Base-by-base conservation (phyloP, 371 early-diverging fungal genomes). In the Apophysomyces ossiformis region DNA sequence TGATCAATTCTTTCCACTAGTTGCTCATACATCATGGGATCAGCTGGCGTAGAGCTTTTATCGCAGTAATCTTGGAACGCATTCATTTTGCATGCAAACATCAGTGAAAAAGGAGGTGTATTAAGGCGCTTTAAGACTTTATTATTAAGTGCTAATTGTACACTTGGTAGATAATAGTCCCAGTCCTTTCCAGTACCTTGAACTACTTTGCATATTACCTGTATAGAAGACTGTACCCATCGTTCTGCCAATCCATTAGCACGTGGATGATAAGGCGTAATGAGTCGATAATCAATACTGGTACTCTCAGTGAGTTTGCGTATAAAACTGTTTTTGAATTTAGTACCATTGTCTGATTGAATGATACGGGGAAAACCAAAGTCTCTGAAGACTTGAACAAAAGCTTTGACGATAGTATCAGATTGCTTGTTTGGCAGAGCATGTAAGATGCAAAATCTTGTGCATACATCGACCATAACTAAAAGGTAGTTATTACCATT, bases 281-380 rank as follows among this genome's bases (percentile, higher is more conserved):
- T 37, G 0, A 46, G 41, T 7, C 60, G n/a, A 47, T 66, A 60
- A 11, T 60, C 50, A n/a, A 66, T 35, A 9, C 60, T 43, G 11
- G 61, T 21, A 0, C 8, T 39, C 44, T 62, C 37, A 11, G 15
- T 43, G 13, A 68, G 18, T 37, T 37, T 39, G 16, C 43, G 6
- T 39, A 64, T 57, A 18, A 64, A 41, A n/a, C 54, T 32, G 58
- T 73, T 73, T 3, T 57, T 54, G 32, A 69, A 73, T 61, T 79
- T 72, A 15, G 64, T 63, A 16, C 76, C 76, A 66, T 75, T 78
- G 63, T 75, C 74, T 5, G 54, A 39, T 61, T 66, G 64, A 1
- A 71, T 60, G 1, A 73, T 54, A 21, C 45, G 26, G 5, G 70
- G 64, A 15, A 72, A 43, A 1, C 74, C 76, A 60, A 71, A 76